These are phyloP conservation scores for Trichosporon ovoides DNA, from an alignment of 1,284 basidiomycete species.

Conservation along the genomic window DNA sequence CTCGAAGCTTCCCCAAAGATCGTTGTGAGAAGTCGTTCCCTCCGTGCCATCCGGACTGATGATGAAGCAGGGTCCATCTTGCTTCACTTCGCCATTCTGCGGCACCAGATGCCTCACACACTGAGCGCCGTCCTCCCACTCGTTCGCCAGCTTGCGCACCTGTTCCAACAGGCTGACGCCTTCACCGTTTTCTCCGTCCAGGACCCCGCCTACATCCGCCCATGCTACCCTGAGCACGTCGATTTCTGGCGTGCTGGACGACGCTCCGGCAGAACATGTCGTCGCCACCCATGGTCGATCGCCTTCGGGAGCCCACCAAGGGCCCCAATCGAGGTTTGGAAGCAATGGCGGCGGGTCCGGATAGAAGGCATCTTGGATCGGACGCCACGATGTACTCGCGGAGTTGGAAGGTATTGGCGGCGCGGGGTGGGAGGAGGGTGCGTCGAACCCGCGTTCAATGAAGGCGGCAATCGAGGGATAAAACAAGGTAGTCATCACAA, in stretches of 20 bases:
- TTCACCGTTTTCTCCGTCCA: conserved; percentile 26
- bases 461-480: conserved; percentile 86
- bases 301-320: conserved; percentile 35
- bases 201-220: conserved; percentile 42
- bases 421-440: conserved; percentile 29
- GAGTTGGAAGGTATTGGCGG: conserved; percentile 38
- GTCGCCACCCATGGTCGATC: conserved; percentile 12
- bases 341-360: conserved; percentile 41
- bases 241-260: conserved; percentile 21
- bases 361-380: conserved; percentile 17
- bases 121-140: conserved; percentile 25
- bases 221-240: conserved; percentile 36
- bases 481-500: conserved; percentile 93
- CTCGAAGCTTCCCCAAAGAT: conserved; percentile 6
- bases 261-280: not conserved
- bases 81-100: conserved; percentile 7
- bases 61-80: conserved; percentile 28
- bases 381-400: conserved; percentile 39
- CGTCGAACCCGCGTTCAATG: conserved; percentile 51
- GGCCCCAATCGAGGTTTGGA: conserved; percentile 34
- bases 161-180: not conserved
- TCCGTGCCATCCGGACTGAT: conserved; percentile 18
- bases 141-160: conserved; percentile 23
- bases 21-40: conserved; percentile 10
- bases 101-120: conserved; percentile 31